phyloP scores from a whole-genome alignment of 106 monocot species.

The Allium sativum region DNA sequence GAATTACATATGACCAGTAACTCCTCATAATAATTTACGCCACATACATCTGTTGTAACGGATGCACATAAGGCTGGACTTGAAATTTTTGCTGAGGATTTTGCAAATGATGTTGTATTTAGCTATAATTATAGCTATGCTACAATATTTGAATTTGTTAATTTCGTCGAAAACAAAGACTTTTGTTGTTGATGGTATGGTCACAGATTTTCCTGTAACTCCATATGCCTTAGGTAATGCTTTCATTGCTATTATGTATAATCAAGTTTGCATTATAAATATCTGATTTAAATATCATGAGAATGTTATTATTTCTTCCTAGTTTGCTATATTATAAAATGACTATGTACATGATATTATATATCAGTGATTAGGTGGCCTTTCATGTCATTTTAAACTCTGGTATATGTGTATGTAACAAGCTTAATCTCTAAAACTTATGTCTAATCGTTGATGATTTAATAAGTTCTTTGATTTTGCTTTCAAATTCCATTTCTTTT shows the following conservation, averaged over 20 bases:
- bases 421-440: too few species aligned
- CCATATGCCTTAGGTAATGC: slow-evolving; percentile 57
- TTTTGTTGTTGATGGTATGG: slow-evolving; percentile 79
- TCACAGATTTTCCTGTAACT: slow-evolving; percentile 69
- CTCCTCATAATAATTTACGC: slow-evolving; percentile 33
- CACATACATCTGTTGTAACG: slow-evolving; percentile 34
- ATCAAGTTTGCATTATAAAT: too few species aligned
- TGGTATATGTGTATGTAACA: too few species aligned
- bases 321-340: too few species aligned
- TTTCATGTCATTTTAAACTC: too few species aligned
- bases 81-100: slow-evolving; percentile 55
- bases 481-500: too few species aligned
- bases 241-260: not conserved
- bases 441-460: too few species aligned
- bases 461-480: too few species aligned
- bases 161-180: slow-evolving; percentile 51
- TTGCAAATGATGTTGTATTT: slow-evolving; percentile 61
- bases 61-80: slow-evolving; percentile 75
- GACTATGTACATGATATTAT: too few species aligned
- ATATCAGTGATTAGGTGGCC: too few species aligned
- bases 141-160: slow-evolving; percentile 59
- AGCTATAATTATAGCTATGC: slow-evolving; percentile 76
- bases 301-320: too few species aligned
- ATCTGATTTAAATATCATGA: too few species aligned
- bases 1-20: slow-evolving; percentile 67